Percentiles rank a stretch among this genome's conserved stretches.
These are phyloP conservation scores for Mycosphaerelloides madeirae DNA, from an alignment of 2,329 filamentous ascomycete genomes.

Conservation along the genomic window DNA sequence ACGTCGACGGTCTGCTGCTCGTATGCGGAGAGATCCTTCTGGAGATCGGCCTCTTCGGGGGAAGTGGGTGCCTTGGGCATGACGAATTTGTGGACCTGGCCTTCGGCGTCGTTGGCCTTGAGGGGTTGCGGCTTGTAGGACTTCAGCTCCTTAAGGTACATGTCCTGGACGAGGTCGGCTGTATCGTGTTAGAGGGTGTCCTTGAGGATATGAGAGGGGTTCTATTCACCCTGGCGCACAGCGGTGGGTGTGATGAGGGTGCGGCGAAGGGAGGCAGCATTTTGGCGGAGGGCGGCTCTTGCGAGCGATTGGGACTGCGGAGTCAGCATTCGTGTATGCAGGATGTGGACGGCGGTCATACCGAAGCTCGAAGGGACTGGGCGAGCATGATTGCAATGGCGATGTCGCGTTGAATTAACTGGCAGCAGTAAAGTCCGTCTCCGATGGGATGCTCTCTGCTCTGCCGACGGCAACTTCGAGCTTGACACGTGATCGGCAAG, in stretches of 20 bases:
- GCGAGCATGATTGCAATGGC: constrained; percentile 50
- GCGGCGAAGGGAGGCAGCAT: constrained; percentile 52
- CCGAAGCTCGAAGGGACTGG: constrained; percentile 58
- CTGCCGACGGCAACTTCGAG: background rate
- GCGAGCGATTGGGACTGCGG: constrained; percentile 56
- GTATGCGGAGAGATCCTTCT: constrained; percentile 88
- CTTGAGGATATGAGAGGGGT: constrained; percentile 11
- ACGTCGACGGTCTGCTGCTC: constrained; percentile 91
- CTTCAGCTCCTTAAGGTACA: constrained; percentile 95
- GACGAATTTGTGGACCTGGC: constrained; percentile 83
- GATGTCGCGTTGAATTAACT: background rate
- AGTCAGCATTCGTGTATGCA: constrained; percentile 31
- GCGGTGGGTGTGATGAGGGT: constrained; percentile 60
- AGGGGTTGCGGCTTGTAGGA: constrained; percentile 81
- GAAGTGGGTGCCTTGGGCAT: constrained; percentile 76
- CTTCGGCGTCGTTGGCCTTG: constrained; percentile 83
- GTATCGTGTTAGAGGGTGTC: constrained; percentile 7
- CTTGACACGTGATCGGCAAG: background rate
- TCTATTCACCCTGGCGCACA: constrained; percentile 54
- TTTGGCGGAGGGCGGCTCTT: constrained; percentile 56
- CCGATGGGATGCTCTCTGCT: no score
- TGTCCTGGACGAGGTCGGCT: constrained; percentile 97
- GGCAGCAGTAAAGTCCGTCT: background rate
- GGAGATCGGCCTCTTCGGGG: constrained; percentile 90
- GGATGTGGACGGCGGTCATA: constrained; percentile 32